A percentile compares a stretch with the other conserved stretches of the same genome.
Conservation (phyloP, 2,329 filamentous ascomycete genomes). For the Coniella vitis region DNA sequence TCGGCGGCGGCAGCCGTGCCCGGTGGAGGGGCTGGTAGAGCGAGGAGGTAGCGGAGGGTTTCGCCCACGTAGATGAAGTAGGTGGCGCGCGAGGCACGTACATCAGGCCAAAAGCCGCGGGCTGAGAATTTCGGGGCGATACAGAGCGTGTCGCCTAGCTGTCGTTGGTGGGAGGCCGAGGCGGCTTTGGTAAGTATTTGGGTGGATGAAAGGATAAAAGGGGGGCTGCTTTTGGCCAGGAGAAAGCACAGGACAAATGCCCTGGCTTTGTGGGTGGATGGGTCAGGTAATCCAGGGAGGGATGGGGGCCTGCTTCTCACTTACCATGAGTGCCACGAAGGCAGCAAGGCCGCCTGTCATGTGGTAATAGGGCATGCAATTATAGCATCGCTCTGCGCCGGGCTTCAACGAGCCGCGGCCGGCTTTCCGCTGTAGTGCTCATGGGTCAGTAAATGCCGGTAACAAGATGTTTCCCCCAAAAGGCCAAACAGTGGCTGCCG, state of each 20-base stretch:
- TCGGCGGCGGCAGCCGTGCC: constrained; percentile 55
- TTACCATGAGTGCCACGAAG: constrained; percentile 47
- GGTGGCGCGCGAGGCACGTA: constrained; percentile 60
- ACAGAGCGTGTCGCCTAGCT: constrained; percentile 47
- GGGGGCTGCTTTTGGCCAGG: no score
- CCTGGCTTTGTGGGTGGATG: no score
- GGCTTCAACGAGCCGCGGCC: constrained; percentile 13
- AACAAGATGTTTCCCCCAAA: no score
- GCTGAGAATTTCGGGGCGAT: constrained; percentile 63
- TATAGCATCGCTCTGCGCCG: constrained; percentile 58
- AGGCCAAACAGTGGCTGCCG: no score
- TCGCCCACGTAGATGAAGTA: constrained; percentile 75
- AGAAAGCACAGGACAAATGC: no score
- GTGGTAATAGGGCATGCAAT: constrained; percentile 73
- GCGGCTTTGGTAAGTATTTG: no score
- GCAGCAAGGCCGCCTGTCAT: constrained; percentile 61
- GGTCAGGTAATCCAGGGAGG: not conserved
- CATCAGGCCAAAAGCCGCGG: constrained; percentile 64
- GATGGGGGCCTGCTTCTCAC: constrained; percentile 19
- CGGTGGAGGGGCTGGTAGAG: constrained; percentile 58
- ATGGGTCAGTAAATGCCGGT: not conserved
- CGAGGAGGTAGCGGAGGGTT: constrained; percentile 66
- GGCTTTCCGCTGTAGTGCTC: not conserved
- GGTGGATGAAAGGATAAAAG: no score
- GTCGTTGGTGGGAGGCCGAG: no score